Percentiles rank a stretch among this genome's conserved stretches.
Evolutionary conservation across 768 basidiomycete species (phyloP).

Genomic region (Tylopilus balloui): DNA sequence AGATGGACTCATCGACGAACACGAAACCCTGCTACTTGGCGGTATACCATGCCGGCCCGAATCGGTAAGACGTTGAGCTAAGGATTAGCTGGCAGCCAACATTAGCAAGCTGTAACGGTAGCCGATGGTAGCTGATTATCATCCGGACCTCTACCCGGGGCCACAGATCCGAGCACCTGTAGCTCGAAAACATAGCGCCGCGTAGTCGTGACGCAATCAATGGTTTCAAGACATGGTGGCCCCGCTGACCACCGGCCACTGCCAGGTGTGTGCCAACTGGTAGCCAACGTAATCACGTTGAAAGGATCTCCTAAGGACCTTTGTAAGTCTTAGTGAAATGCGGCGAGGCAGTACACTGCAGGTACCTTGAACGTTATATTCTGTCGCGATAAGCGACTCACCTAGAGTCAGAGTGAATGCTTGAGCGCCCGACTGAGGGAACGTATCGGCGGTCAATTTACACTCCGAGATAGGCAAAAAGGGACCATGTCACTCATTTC

Average conservation of each 20-base stretch:
- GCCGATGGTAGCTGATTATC: not conserved
- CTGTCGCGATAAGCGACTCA: not conserved
- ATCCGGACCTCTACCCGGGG: not conserved
- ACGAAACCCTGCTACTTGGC: not conserved
- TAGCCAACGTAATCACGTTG: too few species aligned
- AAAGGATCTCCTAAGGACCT: too few species aligned
- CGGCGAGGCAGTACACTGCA: not conserved
- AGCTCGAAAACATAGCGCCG: not conserved
- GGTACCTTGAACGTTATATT: not conserved
- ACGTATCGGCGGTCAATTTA: not conserved
- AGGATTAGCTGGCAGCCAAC: not conserved
- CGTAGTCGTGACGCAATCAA: not conserved
- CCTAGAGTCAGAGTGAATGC: not conserved
- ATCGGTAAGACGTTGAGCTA: not conserved
- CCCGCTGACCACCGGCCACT: too few species aligned
- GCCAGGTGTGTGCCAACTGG: too few species aligned
- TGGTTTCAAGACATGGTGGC: too few species aligned
- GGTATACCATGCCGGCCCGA: not conserved
- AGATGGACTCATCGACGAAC: not conserved
- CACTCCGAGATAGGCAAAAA: not conserved
- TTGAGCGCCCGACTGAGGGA: not conserved
- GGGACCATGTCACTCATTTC: constrained; percentile 2
- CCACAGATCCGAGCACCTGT: not conserved
- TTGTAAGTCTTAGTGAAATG: too few species aligned
- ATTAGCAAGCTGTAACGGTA: not conserved